A percentile compares a stretch with the other conserved stretches of the same genome.
These are phyloP conservation scores for Septoria petroselini DNA, from an alignment of 2,329 filamentous ascomycete genomes.

Conservation along the genomic window DNA sequence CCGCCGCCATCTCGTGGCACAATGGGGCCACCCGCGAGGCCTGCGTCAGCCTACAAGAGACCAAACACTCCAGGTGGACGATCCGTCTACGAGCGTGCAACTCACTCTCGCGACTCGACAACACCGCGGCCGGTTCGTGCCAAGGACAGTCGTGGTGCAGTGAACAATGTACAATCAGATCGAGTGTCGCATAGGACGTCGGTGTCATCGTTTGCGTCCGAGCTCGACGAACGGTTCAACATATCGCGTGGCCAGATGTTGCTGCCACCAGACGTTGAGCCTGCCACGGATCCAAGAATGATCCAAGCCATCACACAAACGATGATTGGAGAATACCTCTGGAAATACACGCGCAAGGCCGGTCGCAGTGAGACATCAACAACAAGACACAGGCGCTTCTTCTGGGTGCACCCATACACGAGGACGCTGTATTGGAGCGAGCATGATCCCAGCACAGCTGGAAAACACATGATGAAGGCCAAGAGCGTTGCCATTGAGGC, in stretches of 20 bases:
- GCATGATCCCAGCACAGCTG: conserved; percentile 74
- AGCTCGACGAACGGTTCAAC: conserved; percentile 88
- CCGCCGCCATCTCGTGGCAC: conserved; percentile 38
- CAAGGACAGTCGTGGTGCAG: conserved; percentile 39
- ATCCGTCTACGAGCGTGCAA: conserved; percentile 20
- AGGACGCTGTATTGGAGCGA: conserved; percentile 96
- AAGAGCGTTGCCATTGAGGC: conserved; percentile 95
- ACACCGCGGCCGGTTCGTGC: conserved; percentile 55
- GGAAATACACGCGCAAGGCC: conserved; percentile 97
- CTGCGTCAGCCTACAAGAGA: conserved; percentile 68
- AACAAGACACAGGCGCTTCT: conserved; percentile 89
- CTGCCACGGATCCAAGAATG: conserved; percentile 85
- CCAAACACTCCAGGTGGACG: conserved; percentile 32
- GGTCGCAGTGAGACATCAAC: conserved; percentile 85
- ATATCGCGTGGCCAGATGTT: conserved; percentile 56
- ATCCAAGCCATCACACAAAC: conserved; percentile 98
- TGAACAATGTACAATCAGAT: conserved; percentile 17
- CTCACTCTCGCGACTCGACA: conserved; percentile 46
- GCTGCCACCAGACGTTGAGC: conserved; percentile 60
- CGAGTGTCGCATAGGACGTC: conserved; percentile 65
- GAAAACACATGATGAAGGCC: conserved; percentile 69
- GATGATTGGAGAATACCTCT: conserved; percentile 98
- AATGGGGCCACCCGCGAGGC: conserved; percentile 84
- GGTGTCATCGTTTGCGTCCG: conserved; percentile 90
- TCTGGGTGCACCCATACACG: conserved; percentile 99